A percentile compares a stretch with the other conserved stretches of the same genome.
Conservation (phyloP, 129 eudicot genomes). For the Chrysanthemum lavandulifolium region DNA sequence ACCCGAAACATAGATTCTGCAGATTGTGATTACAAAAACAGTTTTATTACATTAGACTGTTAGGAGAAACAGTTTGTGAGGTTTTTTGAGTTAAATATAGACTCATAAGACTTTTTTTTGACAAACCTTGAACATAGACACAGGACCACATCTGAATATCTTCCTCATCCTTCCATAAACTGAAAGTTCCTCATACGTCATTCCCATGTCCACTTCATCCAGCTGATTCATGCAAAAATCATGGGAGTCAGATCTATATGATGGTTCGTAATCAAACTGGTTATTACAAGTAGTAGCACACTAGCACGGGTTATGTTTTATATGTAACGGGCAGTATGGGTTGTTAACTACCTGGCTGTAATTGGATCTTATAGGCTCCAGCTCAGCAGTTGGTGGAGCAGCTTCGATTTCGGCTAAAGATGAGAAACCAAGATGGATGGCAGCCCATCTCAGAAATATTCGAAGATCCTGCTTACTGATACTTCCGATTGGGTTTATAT, state of each 20-base stretch:
- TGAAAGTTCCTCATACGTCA: constrained; percentile 94
- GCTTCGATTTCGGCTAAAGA: constrained; percentile 95
- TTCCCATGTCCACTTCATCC: constrained; percentile 98
- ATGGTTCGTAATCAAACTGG: neutral
- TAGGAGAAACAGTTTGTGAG: too few species aligned
- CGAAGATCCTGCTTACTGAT: constrained; percentile 94
- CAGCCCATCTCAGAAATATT: constrained; percentile 85
- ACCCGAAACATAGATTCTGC: constrained; percentile 86
- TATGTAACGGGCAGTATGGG: too few species aligned
- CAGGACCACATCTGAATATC: constrained; percentile 91
- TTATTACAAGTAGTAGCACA: neutral
- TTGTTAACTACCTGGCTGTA: constrained; percentile 70
- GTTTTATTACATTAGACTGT: too few species aligned
- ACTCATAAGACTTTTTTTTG: neutral
- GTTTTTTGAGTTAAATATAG: too few species aligned
- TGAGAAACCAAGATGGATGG: constrained; percentile 76
- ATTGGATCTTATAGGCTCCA: constrained; percentile 90
- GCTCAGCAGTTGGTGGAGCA: constrained; percentile 99
- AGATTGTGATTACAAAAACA: neutral
- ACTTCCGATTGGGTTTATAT: constrained; percentile 96
- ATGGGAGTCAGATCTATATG: neutral
- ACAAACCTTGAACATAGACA: constrained; percentile 94
- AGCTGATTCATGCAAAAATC: constrained; percentile 39
- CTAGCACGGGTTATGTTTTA: too few species aligned
- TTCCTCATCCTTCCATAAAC: constrained; percentile 91